Conservation (phyloP, 2,329 filamentous ascomycete genomes). For the Penicillium glabrum region DNA sequence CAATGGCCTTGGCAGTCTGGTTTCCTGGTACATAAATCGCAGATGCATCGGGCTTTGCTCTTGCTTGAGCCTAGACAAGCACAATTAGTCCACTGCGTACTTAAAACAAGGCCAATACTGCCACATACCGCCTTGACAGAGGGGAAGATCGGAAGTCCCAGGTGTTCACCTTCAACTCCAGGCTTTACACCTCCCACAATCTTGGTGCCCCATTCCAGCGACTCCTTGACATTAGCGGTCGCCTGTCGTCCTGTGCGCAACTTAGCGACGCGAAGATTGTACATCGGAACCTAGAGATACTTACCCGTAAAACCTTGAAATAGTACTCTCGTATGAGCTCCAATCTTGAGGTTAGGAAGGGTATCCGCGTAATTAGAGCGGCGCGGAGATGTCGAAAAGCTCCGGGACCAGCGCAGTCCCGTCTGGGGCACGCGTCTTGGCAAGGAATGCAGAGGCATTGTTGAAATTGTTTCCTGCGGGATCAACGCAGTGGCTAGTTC, state of each 20-base stretch:
- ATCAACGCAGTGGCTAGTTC: not conserved
- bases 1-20: conserved; percentile 70
- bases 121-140: conserved; percentile 58
- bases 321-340: conserved; percentile 64
- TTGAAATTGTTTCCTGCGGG: not conserved
- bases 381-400: conserved; percentile 35
- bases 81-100: not conserved
- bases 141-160: conserved; percentile 70
- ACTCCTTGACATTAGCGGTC: conserved; percentile 74
- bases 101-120: not conserved
- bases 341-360: conserved; percentile 65
- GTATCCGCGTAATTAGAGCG: conserved; percentile 57
- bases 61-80: conserved; percentile 60
- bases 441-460: conserved; percentile 21
- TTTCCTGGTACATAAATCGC: conserved; percentile 79
- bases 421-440: conserved; percentile 19
- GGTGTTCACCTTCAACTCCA: conserved; percentile 67
- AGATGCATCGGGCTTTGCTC: conserved; percentile 72
- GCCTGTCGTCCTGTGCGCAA: conserved; percentile 43
- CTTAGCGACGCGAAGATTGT: conserved; percentile 3
- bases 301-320: conserved; percentile 70
- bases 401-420: conserved; percentile 10
- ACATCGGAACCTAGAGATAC: conserved; percentile 2
- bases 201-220: conserved; percentile 74
- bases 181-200: conserved; percentile 78